Conservation (phyloP, 371 early-diverging fungal species). For the Mortierella sp. region DNA sequence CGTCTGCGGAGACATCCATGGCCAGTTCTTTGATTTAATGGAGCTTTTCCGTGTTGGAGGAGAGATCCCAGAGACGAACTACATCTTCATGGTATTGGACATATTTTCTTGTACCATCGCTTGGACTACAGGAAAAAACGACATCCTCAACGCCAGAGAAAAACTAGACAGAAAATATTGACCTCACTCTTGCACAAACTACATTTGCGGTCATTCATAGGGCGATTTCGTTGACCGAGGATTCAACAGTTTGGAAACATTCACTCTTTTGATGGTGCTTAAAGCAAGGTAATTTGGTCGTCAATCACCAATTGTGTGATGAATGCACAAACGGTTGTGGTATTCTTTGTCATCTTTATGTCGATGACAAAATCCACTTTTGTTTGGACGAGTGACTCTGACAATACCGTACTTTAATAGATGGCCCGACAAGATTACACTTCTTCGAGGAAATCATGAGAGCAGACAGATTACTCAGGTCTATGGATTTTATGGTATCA, state of each 20-base stretch:
- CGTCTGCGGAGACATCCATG: conserved; percentile 98
- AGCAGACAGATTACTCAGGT: conserved; percentile 98
- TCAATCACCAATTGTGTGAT: not conserved
- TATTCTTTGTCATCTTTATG: conserved; percentile 1
- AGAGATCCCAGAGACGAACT: conserved; percentile 96
- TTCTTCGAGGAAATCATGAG: conserved; percentile 99
- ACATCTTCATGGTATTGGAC: conserved; percentile 92
- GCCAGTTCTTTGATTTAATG: conserved; percentile 98
- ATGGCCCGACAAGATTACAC: conserved; percentile 97
- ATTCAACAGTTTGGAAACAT: conserved; percentile 98
- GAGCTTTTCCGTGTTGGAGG: conserved; percentile 99
- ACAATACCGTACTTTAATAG: conserved; percentile 36
- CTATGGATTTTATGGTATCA: conserved; percentile 97
- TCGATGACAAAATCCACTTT: not conserved
- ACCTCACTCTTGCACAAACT: not conserved
- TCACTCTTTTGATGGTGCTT: conserved; percentile 92
- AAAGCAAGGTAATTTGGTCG: conserved; percentile 83
- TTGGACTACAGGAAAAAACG: not conserved
- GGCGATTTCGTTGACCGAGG: conserved; percentile 99
- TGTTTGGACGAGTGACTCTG: too few relatives aligned
- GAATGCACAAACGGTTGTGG: not conserved
- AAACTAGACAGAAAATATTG: not conserved
- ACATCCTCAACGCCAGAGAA: not conserved
- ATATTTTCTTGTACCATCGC: not conserved
- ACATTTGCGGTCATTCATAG: conserved; percentile 35